These are phyloP conservation scores for Macadamia integrifolia DNA, from an alignment of 164 flowering plant genomes.

Conservation along the genomic window DNA sequence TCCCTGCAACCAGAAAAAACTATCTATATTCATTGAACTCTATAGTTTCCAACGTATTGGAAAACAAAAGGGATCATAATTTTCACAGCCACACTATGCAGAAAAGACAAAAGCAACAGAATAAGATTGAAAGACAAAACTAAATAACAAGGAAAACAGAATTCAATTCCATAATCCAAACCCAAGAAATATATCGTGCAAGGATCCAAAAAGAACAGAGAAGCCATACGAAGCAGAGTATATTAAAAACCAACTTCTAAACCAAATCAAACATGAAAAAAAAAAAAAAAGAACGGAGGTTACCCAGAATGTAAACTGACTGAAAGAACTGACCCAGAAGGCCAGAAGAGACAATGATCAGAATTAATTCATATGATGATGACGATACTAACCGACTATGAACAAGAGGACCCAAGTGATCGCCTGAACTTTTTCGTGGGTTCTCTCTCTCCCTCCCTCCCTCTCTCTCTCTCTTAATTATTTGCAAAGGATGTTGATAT, in stretches of 20 bases:
- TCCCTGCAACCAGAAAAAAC: neutral
- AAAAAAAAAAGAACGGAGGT: neutral
- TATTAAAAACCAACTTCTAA: neutral
- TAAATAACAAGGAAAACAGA: neutral
- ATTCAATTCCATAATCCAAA: neutral
- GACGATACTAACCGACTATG: neutral
- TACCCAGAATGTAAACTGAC: neutral
- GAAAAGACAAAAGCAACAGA: neutral
- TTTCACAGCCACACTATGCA: neutral
- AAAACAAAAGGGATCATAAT: neutral
- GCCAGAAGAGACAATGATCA: neutral
- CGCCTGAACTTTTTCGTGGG: neutral
- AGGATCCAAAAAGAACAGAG: neutral
- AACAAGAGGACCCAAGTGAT: neutral
- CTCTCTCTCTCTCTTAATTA: neutral
- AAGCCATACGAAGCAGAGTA: too few relatives aligned
- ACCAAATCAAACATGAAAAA: neutral
- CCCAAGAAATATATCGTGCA: neutral
- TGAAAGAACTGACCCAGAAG: neutral
- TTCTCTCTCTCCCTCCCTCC: neutral
- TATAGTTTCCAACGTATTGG: neutral
- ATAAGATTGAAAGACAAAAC: neutral
- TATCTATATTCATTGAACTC: neutral
- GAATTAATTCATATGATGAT: neutral
- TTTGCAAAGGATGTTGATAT: too few relatives aligned